A percentile compares a stretch with the other conserved stretches of the same genome.
Conservation (phyloP, 441 rosid species). For the Hura crepitans region DNA sequence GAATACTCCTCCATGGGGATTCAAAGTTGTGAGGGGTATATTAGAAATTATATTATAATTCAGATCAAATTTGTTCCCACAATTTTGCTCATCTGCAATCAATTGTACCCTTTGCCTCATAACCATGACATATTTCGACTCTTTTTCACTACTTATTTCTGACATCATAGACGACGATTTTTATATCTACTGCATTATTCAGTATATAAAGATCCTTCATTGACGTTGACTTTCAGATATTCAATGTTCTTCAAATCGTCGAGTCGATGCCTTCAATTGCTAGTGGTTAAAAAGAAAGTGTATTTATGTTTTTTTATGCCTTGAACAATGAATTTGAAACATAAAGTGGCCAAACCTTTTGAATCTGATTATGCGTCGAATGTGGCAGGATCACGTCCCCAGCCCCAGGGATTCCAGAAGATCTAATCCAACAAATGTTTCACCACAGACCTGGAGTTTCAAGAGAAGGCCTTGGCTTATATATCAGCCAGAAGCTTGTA, state of each 20-base stretch:
- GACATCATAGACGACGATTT: background rate
- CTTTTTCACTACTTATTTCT: no score
- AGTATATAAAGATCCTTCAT: background rate
- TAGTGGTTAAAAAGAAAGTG: background rate
- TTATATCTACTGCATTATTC: background rate
- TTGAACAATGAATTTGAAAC: background rate
- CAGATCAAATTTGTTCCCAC: background rate
- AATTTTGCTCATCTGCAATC: background rate
- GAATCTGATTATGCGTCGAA: background rate
- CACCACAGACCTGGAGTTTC: constrained; percentile 46
- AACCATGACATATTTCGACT: background rate
- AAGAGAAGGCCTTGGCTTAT: constrained; percentile 77
- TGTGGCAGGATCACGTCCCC: constrained; percentile 58
- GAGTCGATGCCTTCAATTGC: background rate
- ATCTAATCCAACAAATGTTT: constrained; percentile 63
- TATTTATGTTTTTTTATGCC: background rate
- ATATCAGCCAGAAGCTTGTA: constrained; percentile 65
- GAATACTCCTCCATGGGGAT: background rate
- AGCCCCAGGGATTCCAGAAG: constrained; percentile 73
- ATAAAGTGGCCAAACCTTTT: background rate
- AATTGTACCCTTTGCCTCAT: background rate
- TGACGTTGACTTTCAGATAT: background rate
- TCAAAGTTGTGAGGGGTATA: background rate
- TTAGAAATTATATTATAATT: background rate
- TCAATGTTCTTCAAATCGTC: background rate